Evolutionary conservation across 805 yeast genomes (phyloP), one percentile per base, ranked within the genome.

Genomic region (Wickerhamia fluorescens): DNA sequence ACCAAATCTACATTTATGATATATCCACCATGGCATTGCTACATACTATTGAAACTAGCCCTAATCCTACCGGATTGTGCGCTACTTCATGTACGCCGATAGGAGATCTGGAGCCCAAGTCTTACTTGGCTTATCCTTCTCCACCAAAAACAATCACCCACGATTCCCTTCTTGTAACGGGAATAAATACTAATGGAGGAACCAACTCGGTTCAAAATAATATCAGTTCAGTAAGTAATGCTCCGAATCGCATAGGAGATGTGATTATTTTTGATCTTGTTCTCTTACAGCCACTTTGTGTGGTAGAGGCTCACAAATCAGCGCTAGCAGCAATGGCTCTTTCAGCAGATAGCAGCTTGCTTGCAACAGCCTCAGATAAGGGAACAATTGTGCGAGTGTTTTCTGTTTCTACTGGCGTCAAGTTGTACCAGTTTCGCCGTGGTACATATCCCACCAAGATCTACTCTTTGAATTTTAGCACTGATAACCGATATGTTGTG

Each of bases 301-400:
- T 84, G 1, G 72, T 89, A 4, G 84, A 80, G 45, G 95, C 96
- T 1, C 97, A 92, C 54, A 83, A 81, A 45, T 64, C 87, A 0
- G 77, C 82, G 1, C 50, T 89, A 24, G 81, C 87, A 3, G 68
- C 75, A 2, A 53, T 87, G 26, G 60, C 80, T 1, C 51, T 92
- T 11, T 83, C 86, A 28, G 63, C 66, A 18, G 88, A 83, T 44
- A 96, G 96, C 1, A 64, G 73, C 2, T 59, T 84, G 38, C 64
- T 89, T 25, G 96, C 96, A 1, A 84, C 96, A 0, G 86, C 96
- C 5, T 84, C 95, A 1, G 75, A 70, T 20, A 84, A 85, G 47
- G 98, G 98, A 2, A 92, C 97, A 0, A 75, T 92, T 14, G 75
- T 89, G 3, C 61, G 97, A 25, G 79, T 92, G 3, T 92, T 88